Evolutionary conservation across 768 basidiomycete genomes (phyloP), one percentile per base, ranked within the genome.

Genomic region (Cystofilobasidium bisporidii): DNA sequence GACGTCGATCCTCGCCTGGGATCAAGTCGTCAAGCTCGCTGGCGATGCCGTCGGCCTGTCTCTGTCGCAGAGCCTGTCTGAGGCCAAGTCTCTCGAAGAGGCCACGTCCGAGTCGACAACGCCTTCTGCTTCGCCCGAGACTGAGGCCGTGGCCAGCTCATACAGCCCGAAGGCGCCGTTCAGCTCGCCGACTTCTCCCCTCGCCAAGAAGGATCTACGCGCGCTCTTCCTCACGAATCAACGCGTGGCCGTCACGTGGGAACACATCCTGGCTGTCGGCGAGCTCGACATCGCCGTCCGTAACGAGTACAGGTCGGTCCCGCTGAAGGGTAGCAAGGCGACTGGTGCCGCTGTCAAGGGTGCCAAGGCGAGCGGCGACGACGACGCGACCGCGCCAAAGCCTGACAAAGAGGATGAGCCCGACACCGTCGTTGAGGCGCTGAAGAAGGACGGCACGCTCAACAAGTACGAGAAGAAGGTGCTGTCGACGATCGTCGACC

Each of bases 401-500:
- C 41, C 76, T 76, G 43, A 77, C 78, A 36, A 41, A 32, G 41
- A 73, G 55, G 59, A 45, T 47, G 43, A 71, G 65, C 70, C 70
- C 41, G 65, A 69, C 40, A 32, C 63, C 69, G 82, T 91, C 14
- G 81, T 93, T 28, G 89, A 91, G 73, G 81, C 80, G 45, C 72
- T 97, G 63, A 89, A 83, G 75, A 85, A 83, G 67, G 87, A 91
- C 70, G 80, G 82, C 64, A 84, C 87, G 28, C 81, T 96, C 53
- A 88, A 89, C 65, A 73, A 78, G n/a, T 86, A 96, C 71, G 91
- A 96, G 77, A 84, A 87, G 71, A 80, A 86, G 61, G 76, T 97
- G 53, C 74, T 97, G 58, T 80, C 86, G 4, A 93, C 89, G 71
- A 93, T 97, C 68, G 88, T 97, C 28, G 86, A 97, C 77, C 77